Conservation (phyloP, 2,329 filamentous ascomycete species). For the Botrytis galanthina region DNA sequence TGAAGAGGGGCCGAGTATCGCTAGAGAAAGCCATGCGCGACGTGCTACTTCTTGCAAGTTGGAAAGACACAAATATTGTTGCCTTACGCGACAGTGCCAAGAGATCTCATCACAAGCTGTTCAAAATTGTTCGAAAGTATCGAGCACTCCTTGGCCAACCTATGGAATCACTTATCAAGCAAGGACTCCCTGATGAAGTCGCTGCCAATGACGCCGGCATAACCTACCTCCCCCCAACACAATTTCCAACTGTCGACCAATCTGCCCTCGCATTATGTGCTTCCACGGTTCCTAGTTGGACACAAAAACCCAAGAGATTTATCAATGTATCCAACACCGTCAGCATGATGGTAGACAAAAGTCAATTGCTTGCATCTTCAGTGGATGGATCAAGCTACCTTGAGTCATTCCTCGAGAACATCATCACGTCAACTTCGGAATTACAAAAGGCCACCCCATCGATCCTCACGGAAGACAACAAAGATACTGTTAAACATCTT, state of each 20-base stretch:
- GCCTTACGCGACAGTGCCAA: conserved; percentile 85
- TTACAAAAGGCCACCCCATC: conserved; percentile 81
- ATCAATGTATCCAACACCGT: conserved; percentile 68
- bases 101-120: conserved; percentile 87
- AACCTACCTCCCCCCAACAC: conserved; percentile 15
- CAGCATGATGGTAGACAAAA: conserved; percentile 69
- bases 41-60: conserved; percentile 88
- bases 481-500: conserved; percentile 77
- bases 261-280: conserved; percentile 34
- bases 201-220: conserved; percentile 2
- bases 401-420: conserved; percentile 64
- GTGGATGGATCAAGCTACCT: conserved; percentile 60
- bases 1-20: conserved; percentile 64
- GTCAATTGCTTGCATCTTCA: conserved; percentile 49
- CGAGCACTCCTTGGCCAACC: conserved; percentile 74
- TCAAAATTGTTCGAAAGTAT: conserved; percentile 89
- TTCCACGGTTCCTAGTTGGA: conserved; percentile 41
- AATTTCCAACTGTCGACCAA: conserved; percentile 31
- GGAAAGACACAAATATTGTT: conserved; percentile 96
- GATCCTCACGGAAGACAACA: conserved; percentile 82
- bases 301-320: conserved; percentile 60
- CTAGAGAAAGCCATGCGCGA: conserved; percentile 94
- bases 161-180: conserved; percentile 61
- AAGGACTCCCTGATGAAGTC: conserved; percentile 53
- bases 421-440: conserved; percentile 66